Conservation (phyloP, 352 stramenopile genomes). For the Pythium brachiatum region DNA sequence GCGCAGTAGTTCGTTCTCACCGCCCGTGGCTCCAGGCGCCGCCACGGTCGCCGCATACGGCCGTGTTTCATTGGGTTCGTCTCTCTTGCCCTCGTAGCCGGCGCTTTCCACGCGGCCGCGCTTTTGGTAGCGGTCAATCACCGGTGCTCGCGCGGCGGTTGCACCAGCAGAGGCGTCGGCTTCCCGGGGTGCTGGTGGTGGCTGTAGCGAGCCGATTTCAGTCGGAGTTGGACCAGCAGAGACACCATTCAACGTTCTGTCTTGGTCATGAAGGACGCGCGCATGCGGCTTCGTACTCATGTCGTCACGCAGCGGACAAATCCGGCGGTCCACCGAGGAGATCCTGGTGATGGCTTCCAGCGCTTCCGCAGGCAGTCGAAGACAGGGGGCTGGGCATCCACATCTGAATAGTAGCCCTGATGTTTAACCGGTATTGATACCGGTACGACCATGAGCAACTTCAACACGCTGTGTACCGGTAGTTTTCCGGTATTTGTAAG, state of each 20-base stretch:
- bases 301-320: not conserved
- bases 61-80: constrained; percentile 1
- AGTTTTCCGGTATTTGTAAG: not conserved
- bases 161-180: not conserved
- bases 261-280: not conserved
- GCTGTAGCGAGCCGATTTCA: not conserved
- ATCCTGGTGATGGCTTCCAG: not conserved
- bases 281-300: not conserved
- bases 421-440: not conserved
- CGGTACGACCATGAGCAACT: not conserved
- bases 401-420: not conserved
- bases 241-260: not conserved
- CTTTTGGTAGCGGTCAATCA: constrained; percentile 56
- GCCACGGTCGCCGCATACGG: not conserved
- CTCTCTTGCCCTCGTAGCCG: constrained; percentile 31
- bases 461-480: not conserved
- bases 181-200: not conserved
- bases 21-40: not conserved
- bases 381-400: not conserved
- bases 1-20: not conserved
- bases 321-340: not conserved
- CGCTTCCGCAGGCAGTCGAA: not conserved
- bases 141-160: constrained; percentile 3
- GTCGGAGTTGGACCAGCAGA: not conserved
- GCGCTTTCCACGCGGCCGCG: constrained; percentile 67